Base-by-base conservation (phyloP, 2,329 filamentous ascomycete species). In the Phialophora macrospora region DNA sequence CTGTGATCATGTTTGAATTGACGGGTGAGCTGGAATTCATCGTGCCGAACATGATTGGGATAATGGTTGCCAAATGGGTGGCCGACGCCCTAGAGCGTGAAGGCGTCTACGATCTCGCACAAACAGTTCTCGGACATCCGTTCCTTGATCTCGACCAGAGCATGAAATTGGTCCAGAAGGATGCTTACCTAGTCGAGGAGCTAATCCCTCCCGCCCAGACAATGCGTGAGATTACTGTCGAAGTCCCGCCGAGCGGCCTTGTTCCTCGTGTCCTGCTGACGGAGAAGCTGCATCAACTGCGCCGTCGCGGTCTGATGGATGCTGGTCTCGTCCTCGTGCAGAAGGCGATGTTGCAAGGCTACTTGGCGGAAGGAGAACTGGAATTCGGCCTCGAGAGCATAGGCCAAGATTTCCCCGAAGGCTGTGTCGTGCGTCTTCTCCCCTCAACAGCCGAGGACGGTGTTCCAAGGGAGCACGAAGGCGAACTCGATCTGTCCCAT, bases 1-100 rank as follows among this genome's bases (percentile, higher is more conserved):
- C 82, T 8, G 85, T 87, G 46, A 85, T 87, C 74, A 87, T 87
- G 84, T 87, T 87, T 73, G 84, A 85, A 72, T 78, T 87, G 7
- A 87, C 85, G 0, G 85, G 85, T 46, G 84, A 86, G 70, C 79
- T 87, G 7, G 81, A 84, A 65, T 87, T 85, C 73, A 80, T 84
- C 9, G 77, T 86, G 0, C 84, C 85, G 11, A 82, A 85, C 68
- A 87, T 87, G 84, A 80, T 86, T 24, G 84, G 85, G 6, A 87
- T 87, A 63, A 77, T 87, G 5, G 80, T 85, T 0, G 83, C 84
- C 0, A 87, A 87, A 74, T 87, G 84, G 84, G 80, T 83, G 5
- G 84, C 85, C 0, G 85, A 87, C 72, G 77, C 79, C 2, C 77
- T 87, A 20, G 82, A 81, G 55, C 74, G 75, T 26, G 82, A 86